phyloP scores from a whole-genome alignment of 2,329 filamentous ascomycete species.

The Rhexocercosporidium sp. region DNA sequence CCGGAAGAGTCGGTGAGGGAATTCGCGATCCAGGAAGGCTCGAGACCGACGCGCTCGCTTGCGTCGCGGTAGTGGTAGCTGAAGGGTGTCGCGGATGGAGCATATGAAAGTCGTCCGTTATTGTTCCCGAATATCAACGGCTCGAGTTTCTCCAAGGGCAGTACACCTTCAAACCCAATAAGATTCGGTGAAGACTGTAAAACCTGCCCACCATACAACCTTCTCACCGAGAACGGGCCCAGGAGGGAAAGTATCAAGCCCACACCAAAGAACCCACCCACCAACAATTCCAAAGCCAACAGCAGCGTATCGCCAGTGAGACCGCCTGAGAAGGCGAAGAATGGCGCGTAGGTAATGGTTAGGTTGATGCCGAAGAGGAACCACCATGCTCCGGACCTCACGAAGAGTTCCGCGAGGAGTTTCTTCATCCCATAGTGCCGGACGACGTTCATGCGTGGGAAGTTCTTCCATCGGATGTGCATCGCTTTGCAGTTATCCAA shows the following conservation, averaged over 20 bases:
- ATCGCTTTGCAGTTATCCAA: slow-evolving; percentile 40
- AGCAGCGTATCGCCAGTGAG: not conserved
- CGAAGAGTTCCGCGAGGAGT: slow-evolving; percentile 23
- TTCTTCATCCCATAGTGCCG: slow-evolving; percentile 3
- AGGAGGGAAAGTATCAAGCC: slow-evolving; percentile 21
- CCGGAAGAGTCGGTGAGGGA: not conserved
- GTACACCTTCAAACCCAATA: slow-evolving; percentile 30
- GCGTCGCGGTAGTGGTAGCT: not conserved
- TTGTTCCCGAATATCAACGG: slow-evolving; percentile 28
- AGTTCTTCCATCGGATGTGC: slow-evolving; percentile 38
- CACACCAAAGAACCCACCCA: slow-evolving; percentile 17
- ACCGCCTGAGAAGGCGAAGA: not conserved
- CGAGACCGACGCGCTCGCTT: not conserved
- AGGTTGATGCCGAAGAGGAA: slow-evolving; percentile 14
- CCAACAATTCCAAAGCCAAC: not conserved
- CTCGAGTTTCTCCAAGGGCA: slow-evolving; percentile 12
- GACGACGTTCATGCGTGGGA: slow-evolving; percentile 11
- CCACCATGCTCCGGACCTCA: slow-evolving; percentile 14
- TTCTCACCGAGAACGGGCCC: slow-evolving; percentile 17
- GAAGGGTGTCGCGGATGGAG: slow-evolving; percentile 15
- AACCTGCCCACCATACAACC: slow-evolving; percentile 30
- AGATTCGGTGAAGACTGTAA: slow-evolving; percentile 17
- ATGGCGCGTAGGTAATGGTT: slow-evolving; percentile 12
- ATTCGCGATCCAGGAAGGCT: slow-evolving; percentile 14
- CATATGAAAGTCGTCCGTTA: slow-evolving; percentile 27